These are phyloP conservation scores for Lactarius psammicola DNA, from an alignment of 768 basidiomycete species.

Conservation along the genomic window DNA sequence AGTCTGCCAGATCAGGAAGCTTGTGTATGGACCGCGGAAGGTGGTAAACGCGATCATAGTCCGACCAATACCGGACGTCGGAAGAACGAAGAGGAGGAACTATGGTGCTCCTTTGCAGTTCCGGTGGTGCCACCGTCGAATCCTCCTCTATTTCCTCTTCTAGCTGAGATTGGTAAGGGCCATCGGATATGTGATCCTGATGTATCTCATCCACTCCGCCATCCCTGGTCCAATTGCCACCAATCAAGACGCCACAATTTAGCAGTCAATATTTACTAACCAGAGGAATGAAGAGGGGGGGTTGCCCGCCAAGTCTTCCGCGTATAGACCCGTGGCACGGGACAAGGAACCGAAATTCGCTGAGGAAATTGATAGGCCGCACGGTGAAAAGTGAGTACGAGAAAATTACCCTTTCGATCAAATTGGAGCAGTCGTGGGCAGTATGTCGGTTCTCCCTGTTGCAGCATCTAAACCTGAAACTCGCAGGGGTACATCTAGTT, in stretches of 20 bases:
- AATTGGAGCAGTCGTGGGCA: constrained; percentile 66
- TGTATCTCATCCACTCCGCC: constrained; percentile 49
- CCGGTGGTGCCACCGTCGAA: constrained; percentile 4
- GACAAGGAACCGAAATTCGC: constrained; percentile 66
- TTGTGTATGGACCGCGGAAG: constrained; percentile 63
- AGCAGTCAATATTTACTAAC: constrained; percentile 8
- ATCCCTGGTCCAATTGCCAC: constrained; percentile 40
- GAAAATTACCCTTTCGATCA: constrained; percentile 59
- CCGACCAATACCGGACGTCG: constrained; percentile 62
- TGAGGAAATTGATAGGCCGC: constrained; percentile 32
- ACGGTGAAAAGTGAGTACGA: background rate
- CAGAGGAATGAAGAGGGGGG: constrained; percentile 3
- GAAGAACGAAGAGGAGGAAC: constrained; percentile 26
- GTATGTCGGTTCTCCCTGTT: constrained; percentile 46
- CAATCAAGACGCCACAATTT: background rate
- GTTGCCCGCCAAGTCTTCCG: constrained; percentile 33
- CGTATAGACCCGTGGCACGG: constrained; percentile 42
- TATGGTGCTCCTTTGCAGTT: background rate
- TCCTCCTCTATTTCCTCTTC: constrained; percentile 35
- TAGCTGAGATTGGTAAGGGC: constrained; percentile 52
- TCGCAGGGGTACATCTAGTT: constrained; percentile 17
- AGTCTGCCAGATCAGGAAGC: constrained; percentile 56
- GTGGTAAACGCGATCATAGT: constrained; percentile 63
- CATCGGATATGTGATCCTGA: constrained; percentile 52
- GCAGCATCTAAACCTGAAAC: constrained; percentile 2